These are phyloP conservation scores for Nemophila menziesii DNA, from an alignment of 257 asterid genomes.

Conservation along the genomic window DNA sequence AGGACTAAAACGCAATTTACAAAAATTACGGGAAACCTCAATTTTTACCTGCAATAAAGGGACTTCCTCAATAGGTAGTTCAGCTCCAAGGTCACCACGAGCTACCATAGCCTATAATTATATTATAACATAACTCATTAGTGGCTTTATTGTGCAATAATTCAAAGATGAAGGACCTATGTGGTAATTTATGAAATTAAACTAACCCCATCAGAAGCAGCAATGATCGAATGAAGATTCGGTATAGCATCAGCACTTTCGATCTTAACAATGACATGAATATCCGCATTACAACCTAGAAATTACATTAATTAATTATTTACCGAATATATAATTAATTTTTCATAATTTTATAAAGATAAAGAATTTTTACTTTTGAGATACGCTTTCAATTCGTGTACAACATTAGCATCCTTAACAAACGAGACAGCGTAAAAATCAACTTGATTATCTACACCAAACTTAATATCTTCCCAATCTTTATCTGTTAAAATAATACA, in stretches of 20 bases:
- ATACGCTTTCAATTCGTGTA: conserved; percentile 80
- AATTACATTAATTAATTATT: conserved; percentile 8
- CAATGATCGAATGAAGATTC: conserved; percentile 77
- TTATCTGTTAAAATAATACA: conserved; percentile 39
- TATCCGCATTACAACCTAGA: conserved; percentile 78
- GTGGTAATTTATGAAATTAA: conserved; percentile 1
- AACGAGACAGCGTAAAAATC: conserved; percentile 98
- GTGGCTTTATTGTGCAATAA: background rate
- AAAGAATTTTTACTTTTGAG: conserved; percentile 43
- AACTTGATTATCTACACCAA: conserved; percentile 91
- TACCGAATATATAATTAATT: conserved; percentile 6
- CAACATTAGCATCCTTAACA: conserved; percentile 91
- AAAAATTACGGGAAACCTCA: background rate
- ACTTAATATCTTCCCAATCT: conserved; percentile 98
- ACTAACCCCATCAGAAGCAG: conserved; percentile 96
- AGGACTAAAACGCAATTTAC: background rate
- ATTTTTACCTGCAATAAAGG: conserved; percentile 78
- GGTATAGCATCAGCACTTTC: conserved; percentile 98
- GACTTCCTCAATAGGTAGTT: conserved; percentile 97
- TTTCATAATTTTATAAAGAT: conserved; percentile 1
- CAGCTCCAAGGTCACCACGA: conserved; percentile 99
- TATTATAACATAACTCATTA: conserved; percentile 2
- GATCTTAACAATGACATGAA: conserved; percentile 78
- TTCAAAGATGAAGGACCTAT: background rate
- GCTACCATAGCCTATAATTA: conserved; percentile 96